These are phyloP conservation scores for Gynostemma pentaphyllum DNA, from an alignment of 306 rosid genomes.

Conservation along the genomic window DNA sequence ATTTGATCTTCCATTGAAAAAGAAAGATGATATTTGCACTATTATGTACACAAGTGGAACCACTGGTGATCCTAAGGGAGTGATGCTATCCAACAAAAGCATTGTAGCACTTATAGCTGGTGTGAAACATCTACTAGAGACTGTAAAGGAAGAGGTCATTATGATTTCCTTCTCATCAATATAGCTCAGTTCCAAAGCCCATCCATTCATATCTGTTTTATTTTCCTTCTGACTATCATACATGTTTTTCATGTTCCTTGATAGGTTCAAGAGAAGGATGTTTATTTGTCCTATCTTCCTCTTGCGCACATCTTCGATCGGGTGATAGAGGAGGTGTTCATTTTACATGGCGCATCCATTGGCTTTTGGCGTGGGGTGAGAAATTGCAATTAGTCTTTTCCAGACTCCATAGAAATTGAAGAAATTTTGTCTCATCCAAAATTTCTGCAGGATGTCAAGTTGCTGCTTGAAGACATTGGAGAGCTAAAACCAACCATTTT, in stretches of 20 bases:
- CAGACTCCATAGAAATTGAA: constrained; percentile 1
- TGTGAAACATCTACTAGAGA: constrained; percentile 45
- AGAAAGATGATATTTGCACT: constrained; percentile 68
- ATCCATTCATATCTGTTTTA: neutral
- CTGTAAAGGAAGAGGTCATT: constrained; percentile 51
- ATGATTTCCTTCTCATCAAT: constrained; percentile 22
- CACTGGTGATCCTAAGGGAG: constrained; percentile 98
- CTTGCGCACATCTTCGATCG: constrained; percentile 93
- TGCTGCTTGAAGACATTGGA: constrained; percentile 73
- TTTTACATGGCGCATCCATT: constrained; percentile 77
- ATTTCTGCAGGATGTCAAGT: constrained; percentile 75
- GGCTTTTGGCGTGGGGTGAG: constrained; percentile 99
- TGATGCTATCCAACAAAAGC: constrained; percentile 72
- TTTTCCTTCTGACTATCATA: neutral
- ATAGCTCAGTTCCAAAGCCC: neutral
- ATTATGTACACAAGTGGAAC: constrained; percentile 99
- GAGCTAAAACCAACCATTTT: constrained; percentile 85
- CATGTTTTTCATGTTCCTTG: constrained; percentile 11
- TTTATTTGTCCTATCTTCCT: constrained; percentile 88
- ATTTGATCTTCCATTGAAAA: constrained; percentile 72
- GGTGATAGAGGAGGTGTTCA: constrained; percentile 86
- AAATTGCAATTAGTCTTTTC: constrained; percentile 6
- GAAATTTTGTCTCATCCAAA: constrained; percentile 11
- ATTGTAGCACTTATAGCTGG: constrained; percentile 75
- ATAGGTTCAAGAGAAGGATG: constrained; percentile 57